A percentile compares a stretch with the other conserved stretches of the same genome.
These are phyloP conservation scores for Trichoderma gracile DNA, from an alignment of 2,329 filamentous ascomycete genomes.

Conservation along the genomic window DNA sequence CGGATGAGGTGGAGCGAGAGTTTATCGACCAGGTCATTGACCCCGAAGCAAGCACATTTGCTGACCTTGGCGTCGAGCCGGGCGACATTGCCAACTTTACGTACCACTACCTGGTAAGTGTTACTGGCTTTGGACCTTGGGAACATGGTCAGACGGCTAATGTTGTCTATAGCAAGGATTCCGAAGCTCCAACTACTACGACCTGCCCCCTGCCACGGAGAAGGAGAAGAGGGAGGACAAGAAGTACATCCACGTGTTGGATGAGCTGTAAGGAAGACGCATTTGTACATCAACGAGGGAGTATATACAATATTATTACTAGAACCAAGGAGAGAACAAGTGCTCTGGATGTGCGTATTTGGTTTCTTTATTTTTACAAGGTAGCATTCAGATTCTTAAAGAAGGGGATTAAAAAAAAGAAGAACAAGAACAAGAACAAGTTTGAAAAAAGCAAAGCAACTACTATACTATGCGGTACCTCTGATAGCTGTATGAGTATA, in stretches of 20 bases:
- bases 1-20: slow-evolving; percentile 86
- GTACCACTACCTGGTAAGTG: slow-evolving; percentile 87
- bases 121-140: slow-evolving; percentile 12
- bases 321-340: slow-evolving; percentile 6
- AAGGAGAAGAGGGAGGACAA: slow-evolving; percentile 92
- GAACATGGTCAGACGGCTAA: slow-evolving; percentile 35
- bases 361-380: not conserved
- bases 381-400: not conserved
- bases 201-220: slow-evolving; percentile 91
- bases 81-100: slow-evolving; percentile 83
- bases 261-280: slow-evolving; percentile 65
- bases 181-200: slow-evolving; percentile 85
- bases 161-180: slow-evolving; percentile 70
- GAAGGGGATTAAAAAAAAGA: not conserved
- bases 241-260: slow-evolving; percentile 93
- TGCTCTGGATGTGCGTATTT: not conserved
- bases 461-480: not conserved
- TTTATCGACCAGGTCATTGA: slow-evolving; percentile 94
- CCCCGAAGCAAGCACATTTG: slow-evolving; percentile 88
- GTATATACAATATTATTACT: slow-evolving; percentile 14
- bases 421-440: not conserved
- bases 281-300: slow-evolving; percentile 11
- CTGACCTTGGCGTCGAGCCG: slow-evolving; percentile 86
- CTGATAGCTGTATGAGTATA: no score
- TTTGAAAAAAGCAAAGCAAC: not conserved